These are phyloP conservation scores for Ambrosiella beaveri DNA, from an alignment of 2,329 filamentous ascomycete genomes.

Conservation along the genomic window DNA sequence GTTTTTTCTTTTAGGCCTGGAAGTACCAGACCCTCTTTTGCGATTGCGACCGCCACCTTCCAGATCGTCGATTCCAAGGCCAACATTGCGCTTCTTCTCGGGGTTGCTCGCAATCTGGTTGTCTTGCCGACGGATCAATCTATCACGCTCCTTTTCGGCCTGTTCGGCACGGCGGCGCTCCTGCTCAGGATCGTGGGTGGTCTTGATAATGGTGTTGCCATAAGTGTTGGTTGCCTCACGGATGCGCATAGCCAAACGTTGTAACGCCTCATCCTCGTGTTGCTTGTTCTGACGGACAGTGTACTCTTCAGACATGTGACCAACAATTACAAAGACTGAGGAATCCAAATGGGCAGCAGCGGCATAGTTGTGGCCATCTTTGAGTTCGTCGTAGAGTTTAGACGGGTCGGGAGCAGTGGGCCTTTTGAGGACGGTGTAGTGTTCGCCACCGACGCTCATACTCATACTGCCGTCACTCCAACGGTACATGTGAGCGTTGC, in stretches of 20 bases:
- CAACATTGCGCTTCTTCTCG: constrained; percentile 32
- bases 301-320: constrained; percentile 59
- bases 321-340: constrained; percentile 52
- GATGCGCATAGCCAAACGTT: constrained; percentile 49
- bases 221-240: constrained; percentile 41
- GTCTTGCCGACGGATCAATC: constrained; percentile 47
- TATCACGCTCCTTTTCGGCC: constrained; percentile 56
- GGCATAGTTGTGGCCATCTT: constrained; percentile 62
- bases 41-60: constrained; percentile 38
- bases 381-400: constrained; percentile 45
- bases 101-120: constrained; percentile 48
- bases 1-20: constrained; percentile 35
- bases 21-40: constrained; percentile 33
- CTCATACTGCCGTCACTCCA: constrained; percentile 71
- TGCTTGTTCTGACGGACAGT: constrained; percentile 49
- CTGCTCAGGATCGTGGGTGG: constrained; percentile 57
- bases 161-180: constrained; percentile 57
- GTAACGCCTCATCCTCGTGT: constrained; percentile 53
- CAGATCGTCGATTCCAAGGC: constrained; percentile 50
- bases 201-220: constrained; percentile 49
- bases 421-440: constrained; percentile 60
- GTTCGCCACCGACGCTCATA: constrained; percentile 55
- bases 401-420: constrained; percentile 43
- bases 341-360: constrained; percentile 52
- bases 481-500: constrained; percentile 55